A percentile compares a stretch with the other conserved stretches of the same genome.
Evolutionary conservation across 2,329 filamentous ascomycete species (phyloP).

Genomic region (Pyricularia sp.): DNA sequence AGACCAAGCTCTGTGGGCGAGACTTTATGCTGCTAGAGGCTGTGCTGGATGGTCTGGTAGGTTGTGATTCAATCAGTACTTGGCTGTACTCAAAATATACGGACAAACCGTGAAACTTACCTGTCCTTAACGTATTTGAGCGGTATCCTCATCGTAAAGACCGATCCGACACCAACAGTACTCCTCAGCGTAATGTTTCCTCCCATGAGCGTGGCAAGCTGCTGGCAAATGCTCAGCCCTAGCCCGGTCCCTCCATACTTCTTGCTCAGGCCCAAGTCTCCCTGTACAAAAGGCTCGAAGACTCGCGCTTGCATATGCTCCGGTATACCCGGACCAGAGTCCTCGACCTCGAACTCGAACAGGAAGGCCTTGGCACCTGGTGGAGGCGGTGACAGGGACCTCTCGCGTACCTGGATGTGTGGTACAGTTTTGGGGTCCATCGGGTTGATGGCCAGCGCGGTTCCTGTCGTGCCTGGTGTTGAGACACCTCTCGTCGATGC

Average conservation of each 20-base stretch:
- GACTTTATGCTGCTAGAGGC: slow-evolving; percentile 41
- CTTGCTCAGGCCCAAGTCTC: slow-evolving; percentile 77
- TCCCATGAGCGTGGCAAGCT: slow-evolving; percentile 72
- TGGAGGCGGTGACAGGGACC: slow-evolving; percentile 48
- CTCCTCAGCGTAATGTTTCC: slow-evolving; percentile 63
- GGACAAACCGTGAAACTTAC: slow-evolving; percentile 22
- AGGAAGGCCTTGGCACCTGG: slow-evolving; percentile 49
- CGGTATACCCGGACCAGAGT: slow-evolving; percentile 78
- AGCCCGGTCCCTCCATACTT: slow-evolving; percentile 83
- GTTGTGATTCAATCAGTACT: background rate
- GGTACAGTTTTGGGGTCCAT: slow-evolving; percentile 39
- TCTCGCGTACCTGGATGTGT: slow-evolving; percentile 36
- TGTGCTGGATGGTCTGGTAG: slow-evolving; percentile 34
- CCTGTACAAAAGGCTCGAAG: slow-evolving; percentile 90
- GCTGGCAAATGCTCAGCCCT: slow-evolving; percentile 78
- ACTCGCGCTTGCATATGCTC: slow-evolving; percentile 66
- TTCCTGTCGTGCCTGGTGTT: slow-evolving; percentile 23
- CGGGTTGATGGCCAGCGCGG: slow-evolving; percentile 49
- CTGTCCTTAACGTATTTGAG: slow-evolving; percentile 62
- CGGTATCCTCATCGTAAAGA: slow-evolving; percentile 73
- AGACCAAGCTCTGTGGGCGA: slow-evolving; percentile 29
- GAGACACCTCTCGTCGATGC: slow-evolving; percentile 27
- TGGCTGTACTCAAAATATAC: background rate
- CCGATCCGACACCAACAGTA: slow-evolving; percentile 59
- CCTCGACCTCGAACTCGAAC: slow-evolving; percentile 82